phyloP scores from a whole-genome alignment of 2,329 filamentous ascomycete species.

The Penicillium paneum region DNA sequence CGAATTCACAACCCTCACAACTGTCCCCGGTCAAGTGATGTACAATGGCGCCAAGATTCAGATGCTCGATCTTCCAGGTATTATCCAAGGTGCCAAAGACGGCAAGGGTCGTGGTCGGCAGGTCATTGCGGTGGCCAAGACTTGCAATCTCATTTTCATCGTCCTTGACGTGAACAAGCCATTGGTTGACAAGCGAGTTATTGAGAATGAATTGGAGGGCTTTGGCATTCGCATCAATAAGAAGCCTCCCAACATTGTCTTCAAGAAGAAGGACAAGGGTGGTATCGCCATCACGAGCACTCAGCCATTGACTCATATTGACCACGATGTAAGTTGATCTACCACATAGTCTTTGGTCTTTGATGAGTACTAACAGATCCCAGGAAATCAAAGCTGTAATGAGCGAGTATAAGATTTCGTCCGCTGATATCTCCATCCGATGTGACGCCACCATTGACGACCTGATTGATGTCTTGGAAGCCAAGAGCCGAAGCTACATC shows the following conservation, averaged over 20 bases:
- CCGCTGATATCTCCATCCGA: slow-evolving; percentile 93
- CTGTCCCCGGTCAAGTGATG: slow-evolving; percentile 89
- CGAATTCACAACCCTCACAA: slow-evolving; percentile 97
- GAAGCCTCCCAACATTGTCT: slow-evolving; percentile 94
- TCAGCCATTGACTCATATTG: slow-evolving; percentile 85
- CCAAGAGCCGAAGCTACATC: slow-evolving; percentile 91
- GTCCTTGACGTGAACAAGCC: slow-evolving; percentile 98
- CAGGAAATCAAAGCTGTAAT: slow-evolving; percentile 95
- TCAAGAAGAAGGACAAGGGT: slow-evolving; percentile 99
- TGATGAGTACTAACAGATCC: slow-evolving; percentile 13
- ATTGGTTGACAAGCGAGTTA: slow-evolving; percentile 91
- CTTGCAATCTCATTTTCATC: slow-evolving; percentile 97
- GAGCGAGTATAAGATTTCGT: slow-evolving; percentile 94
- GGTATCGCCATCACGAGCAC: slow-evolving; percentile 96
- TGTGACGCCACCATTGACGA: slow-evolving; percentile 98
- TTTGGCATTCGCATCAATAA: slow-evolving; percentile 99
- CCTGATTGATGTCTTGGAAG: slow-evolving; percentile 91
- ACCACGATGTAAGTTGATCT: slow-evolving; percentile 60
- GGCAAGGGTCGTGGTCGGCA: slow-evolving; percentile 96
- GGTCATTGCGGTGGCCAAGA: slow-evolving; percentile 98
- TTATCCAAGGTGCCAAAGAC: slow-evolving; percentile 97
- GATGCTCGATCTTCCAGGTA: slow-evolving; percentile 97
- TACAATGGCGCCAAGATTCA: slow-evolving; percentile 98
- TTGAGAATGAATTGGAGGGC: slow-evolving; percentile 91
- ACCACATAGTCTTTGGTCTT: neutral